Conservation (phyloP, 2,329 filamentous ascomycete genomes). For the Gliomastix tumulicola region DNA sequence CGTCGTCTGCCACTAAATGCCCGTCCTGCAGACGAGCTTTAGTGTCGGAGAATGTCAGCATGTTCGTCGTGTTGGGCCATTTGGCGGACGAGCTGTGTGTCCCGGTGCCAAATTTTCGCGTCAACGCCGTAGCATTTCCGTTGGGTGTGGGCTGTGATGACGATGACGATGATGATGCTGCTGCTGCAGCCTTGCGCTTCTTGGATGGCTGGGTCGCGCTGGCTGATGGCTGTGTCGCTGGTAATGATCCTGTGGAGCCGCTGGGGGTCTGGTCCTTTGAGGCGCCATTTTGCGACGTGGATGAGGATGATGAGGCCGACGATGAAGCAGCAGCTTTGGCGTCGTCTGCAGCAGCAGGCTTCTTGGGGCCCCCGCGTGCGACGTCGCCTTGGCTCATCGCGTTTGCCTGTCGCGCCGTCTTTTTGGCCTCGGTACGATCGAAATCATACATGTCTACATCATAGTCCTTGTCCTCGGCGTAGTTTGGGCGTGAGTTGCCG, state of each 20-base stretch:
- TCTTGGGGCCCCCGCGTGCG: conserved; percentile 26
- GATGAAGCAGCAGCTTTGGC: conserved; percentile 25
- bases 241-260: conserved; percentile 16
- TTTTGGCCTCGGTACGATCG: conserved; percentile 50
- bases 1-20: conserved; percentile 82
- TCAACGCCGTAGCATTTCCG: conserved; percentile 6
- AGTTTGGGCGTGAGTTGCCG: conserved; percentile 77
- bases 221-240: conserved; percentile 40
- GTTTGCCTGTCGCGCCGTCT: conserved; percentile 41
- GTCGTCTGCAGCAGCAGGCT: conserved; percentile 31
- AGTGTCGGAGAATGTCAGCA: conserved; percentile 79
- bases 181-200: conserved; percentile 72
- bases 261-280: conserved; percentile 24
- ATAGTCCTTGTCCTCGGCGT: conserved; percentile 87
- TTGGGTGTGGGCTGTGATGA: conserved; percentile 11
- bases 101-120: conserved; percentile 17
- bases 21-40: conserved; percentile 65
- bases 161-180: too few relatives aligned
- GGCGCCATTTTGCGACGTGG: conserved; percentile 21
- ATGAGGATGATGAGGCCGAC: too few relatives aligned
- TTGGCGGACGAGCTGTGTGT: conserved; percentile 28
- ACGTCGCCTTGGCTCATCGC: conserved; percentile 28
- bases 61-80: conserved; percentile 66
- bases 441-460: conserved; percentile 81
- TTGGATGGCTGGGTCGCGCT: conserved; percentile 49